Base-by-base conservation (phyloP, 2,329 filamentous ascomycete genomes). In the Neopestalotiopsis sp. region DNA sequence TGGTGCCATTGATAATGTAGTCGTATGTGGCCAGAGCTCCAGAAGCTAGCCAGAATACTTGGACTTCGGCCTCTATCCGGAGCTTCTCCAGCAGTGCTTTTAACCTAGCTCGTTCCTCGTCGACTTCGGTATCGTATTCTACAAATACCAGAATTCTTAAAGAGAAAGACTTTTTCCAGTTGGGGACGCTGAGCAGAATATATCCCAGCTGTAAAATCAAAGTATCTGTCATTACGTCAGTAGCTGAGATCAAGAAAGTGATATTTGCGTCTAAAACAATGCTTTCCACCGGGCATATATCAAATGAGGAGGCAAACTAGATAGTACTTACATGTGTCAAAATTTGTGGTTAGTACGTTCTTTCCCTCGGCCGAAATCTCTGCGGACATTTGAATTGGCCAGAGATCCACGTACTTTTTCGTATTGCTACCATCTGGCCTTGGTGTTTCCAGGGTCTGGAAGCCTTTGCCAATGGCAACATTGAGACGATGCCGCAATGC, bases 301-400 rank as follows among this genome's bases (percentile, higher is more conserved):
- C 13, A 9, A 42, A 1, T 20, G n/a, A 17, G 24, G 30, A 6
- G 4, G 30, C 13, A 14, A 2, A 62, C 1, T 38, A n/a, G 1
- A 12, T 17, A 30, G 13, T 40, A 24, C 88, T 80, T 89, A 86
- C 94, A 97, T 0, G 94, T 97, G 78, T 97, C 94, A 78, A 97
- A 97, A 73, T 97, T 97, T 0, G 93, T 96, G 0, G 94, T 97
- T 67, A 95, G 79, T 5, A 96, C 85, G 71, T 86, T 90, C 76
- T 89, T 88, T 1, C 86, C 87, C 71, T 91, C 90, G 1, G 91
- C 85, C 0, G 89, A 88, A 42, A 96, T 88, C 74, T 95, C 93
- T 1, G 94, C 94, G 5, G 94, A 95, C 93, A 97, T 97, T 73
- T 97, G 94, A 66, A 97, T 96, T 0, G 94, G 94, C 94, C 94